Evolutionary conservation across 768 basidiomycete genomes (phyloP).

Genomic region (Macrolepiota fuliginosa): DNA sequence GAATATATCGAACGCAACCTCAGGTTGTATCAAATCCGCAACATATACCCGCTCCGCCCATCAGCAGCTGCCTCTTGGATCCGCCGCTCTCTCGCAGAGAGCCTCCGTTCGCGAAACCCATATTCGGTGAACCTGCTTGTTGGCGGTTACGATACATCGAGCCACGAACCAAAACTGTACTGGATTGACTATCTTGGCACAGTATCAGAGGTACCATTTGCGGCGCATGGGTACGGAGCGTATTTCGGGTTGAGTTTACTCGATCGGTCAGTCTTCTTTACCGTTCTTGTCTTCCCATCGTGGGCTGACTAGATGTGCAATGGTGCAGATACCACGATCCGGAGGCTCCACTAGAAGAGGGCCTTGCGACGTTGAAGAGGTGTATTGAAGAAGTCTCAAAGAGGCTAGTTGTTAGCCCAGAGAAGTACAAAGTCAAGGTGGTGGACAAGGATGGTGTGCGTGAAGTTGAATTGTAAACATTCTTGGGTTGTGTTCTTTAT

Average conservation of each 20-base stretch:
- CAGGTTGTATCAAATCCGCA: conserved; percentile 93
- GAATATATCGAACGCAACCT: conserved; percentile 97
- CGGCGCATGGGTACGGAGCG: conserved; percentile 91
- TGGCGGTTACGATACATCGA: conserved; percentile 86
- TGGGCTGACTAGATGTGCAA: conserved; percentile 2
- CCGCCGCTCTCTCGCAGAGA: conserved; percentile 84
- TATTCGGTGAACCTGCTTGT: conserved; percentile 92
- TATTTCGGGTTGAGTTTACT: conserved; percentile 92
- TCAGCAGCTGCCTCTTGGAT: conserved; percentile 94
- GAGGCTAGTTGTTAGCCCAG: conserved; percentile 76
- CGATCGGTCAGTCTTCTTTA: conserved; percentile 61
- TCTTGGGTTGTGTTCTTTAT: not conserved
- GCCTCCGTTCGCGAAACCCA: conserved; percentile 81
- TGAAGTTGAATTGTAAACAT: conserved; percentile 66
- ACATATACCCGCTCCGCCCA: conserved; percentile 86
- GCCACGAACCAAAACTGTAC: conserved; percentile 73
- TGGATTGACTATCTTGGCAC: conserved; percentile 98
- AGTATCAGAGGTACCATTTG: conserved; percentile 84
- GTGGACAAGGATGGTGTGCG: conserved; percentile 91
- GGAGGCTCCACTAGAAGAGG: conserved; percentile 81
- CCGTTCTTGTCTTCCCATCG: not conserved
- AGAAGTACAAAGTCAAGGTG: conserved; percentile 84
- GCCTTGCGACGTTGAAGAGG: conserved; percentile 75
- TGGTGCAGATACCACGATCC: conserved; percentile 82
- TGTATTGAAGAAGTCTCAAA: conserved; percentile 89